Evolutionary conservation across 2,329 filamentous ascomycete species (phyloP).

Genomic region (Monilinia aucupariae): DNA sequence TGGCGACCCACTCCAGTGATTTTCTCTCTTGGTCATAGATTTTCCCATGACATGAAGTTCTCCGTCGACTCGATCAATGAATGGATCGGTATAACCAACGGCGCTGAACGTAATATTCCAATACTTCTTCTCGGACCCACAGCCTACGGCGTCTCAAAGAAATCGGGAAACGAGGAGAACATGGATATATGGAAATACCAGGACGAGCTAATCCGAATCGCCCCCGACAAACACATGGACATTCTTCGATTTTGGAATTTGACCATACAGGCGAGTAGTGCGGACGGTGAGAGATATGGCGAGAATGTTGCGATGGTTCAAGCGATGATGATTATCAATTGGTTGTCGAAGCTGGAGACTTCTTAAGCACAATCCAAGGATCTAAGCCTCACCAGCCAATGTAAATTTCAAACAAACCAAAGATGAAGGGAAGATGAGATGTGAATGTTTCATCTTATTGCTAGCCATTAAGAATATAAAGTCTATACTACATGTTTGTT

Average conservation of each 20-base stretch:
- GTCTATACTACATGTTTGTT: not conserved
- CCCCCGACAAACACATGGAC: conserved; percentile 37
- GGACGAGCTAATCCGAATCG: conserved; percentile 34
- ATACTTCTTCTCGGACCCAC: conserved; percentile 42
- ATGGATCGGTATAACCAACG: conserved; percentile 37
- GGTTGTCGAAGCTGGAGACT: conserved; percentile 35
- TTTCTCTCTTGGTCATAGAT: conserved; percentile 35
- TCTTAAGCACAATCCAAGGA: conserved; percentile 17
- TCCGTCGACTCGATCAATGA: conserved; percentile 38
- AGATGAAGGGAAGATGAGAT: not conserved
- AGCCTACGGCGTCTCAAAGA: conserved; percentile 23
- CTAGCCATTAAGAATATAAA: not conserved
- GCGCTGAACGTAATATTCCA: conserved; percentile 37
- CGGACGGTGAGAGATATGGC: conserved; percentile 38
- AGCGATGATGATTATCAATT: conserved; percentile 38
- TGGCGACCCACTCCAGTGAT: conserved; percentile 40
- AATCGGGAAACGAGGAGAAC: conserved; percentile 14
- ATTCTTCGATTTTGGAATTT: conserved; percentile 41
- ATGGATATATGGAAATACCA: conserved; percentile 37
- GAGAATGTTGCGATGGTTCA: conserved; percentile 40
- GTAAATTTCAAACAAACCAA: too few relatives aligned
- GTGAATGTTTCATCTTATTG: not conserved
- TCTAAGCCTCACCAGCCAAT: too few relatives aligned
- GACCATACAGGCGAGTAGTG: conserved; percentile 39
- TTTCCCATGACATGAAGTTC: conserved; percentile 31